Evolutionary conservation across 305 asterid species (phyloP).

Genomic region (Fraxinus sp.): DNA sequence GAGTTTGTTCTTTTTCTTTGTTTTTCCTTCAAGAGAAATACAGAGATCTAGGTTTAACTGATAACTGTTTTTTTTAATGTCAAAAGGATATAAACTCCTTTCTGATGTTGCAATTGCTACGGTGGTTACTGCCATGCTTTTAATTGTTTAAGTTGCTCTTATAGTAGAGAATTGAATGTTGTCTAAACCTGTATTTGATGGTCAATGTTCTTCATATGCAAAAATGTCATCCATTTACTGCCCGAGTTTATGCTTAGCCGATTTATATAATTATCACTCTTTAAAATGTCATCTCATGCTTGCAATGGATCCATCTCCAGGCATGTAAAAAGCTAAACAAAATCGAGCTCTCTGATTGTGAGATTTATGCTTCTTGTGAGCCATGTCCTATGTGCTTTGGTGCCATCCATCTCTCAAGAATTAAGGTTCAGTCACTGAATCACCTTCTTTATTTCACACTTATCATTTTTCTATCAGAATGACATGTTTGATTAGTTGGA

Average conservation of each 20-base stretch:
- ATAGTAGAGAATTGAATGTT: background rate
- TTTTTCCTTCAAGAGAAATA: background rate
- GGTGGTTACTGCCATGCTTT: background rate
- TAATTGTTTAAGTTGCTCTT: background rate
- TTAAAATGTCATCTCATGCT: slow-evolving; percentile 1
- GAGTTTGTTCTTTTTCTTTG: background rate
- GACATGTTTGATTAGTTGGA: background rate
- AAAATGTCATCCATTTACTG: background rate
- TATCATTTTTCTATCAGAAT: background rate
- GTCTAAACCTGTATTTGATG: background rate
- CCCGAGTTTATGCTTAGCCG: background rate
- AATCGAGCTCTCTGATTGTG: slow-evolving; percentile 91
- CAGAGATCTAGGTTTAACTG: background rate
- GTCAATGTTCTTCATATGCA: background rate
- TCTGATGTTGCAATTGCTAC: background rate
- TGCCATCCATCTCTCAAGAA: slow-evolving; percentile 90
- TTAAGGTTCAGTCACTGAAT: slow-evolving; percentile 49
- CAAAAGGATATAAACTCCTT: background rate
- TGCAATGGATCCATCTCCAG: slow-evolving; percentile 39
- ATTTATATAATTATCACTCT: background rate
- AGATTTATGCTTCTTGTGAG: slow-evolving; percentile 94
- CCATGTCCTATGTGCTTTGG: slow-evolving; percentile 99
- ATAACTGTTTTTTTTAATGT: background rate
- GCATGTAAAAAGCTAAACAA: slow-evolving; percentile 91
- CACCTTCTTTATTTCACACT: background rate